Base-by-base conservation (phyloP, 345 rosid species). In the Diplotaxis tenuifolia region DNA sequence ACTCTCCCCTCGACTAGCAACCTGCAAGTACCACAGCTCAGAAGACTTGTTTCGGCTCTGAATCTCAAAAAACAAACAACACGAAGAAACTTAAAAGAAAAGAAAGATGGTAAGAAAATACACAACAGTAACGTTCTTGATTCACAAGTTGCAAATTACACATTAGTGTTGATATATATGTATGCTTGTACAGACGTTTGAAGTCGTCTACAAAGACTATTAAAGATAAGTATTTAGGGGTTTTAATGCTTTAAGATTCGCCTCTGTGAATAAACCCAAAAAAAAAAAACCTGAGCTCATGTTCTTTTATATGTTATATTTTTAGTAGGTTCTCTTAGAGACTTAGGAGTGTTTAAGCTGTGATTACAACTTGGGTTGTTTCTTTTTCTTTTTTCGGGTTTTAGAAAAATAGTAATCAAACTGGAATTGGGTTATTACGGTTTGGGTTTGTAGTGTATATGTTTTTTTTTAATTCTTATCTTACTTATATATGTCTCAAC, bases 1-100 rank as follows among this genome's bases (percentile, higher is more conserved):
- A 86, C 73, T 78, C 82, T 77, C 85, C 87, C 21, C 71, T 77
- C 60, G 86, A 84, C 66, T 86, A 84, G 82, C 32, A 56, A 45
- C 49, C 76, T 38, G 49, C 47, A 40, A 72, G 20, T 53, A 40
- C 28, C 9, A 7, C 34, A 62, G 16, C 52, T 29, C 49, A 54
- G 63, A 71, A 28, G 16, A 55, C 19, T 45, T 19, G 3, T 45
- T 45, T 6, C 50, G 50, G 3, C 50, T 45, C 50, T n/a, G 50
- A 45, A 42, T 42, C 49, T 16, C 18, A 5, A 5, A 42, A 42
- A 40, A 34, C 9, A 31, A 22, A 61, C 61, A 67, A 49, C 4
- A 9, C 16, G 21, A 47, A 57, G 65, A 70, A 68, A 72, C 29
- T 72, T 52, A 9, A 50, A 34, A 34, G 16, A 38, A 45, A 36